Percentiles rank a stretch among this genome's conserved stretches.
Conservation (phyloP, 495 filamentous ascomycete species). For the Aspergillus homomorphus region DNA sequence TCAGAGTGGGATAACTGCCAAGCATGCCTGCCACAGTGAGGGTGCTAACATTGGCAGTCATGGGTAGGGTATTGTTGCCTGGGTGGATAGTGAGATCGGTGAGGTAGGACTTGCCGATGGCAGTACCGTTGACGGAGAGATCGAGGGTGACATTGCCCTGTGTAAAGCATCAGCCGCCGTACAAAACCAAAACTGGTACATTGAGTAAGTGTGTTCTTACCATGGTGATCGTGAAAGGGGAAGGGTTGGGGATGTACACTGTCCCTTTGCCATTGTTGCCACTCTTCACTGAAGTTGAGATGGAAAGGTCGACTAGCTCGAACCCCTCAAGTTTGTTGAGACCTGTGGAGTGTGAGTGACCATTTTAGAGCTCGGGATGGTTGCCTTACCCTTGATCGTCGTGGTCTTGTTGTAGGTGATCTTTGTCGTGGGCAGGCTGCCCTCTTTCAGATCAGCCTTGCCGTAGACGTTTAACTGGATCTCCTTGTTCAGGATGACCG, state of each 20-base stretch:
- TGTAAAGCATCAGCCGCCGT: conserved; percentile 13
- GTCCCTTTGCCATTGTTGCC: conserved; percentile 63
- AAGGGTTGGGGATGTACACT: conserved; percentile 67
- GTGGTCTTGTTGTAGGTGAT: conserved; percentile 57
- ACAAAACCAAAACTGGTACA: conserved; percentile 1
- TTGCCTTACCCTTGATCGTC: conserved; percentile 51
- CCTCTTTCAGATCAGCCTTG: conserved; percentile 50
- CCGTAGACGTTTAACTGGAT: conserved; percentile 58
- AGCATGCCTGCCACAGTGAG: conserved; percentile 42
- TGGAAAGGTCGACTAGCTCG: conserved; percentile 47
- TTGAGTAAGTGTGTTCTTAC: conserved; percentile 34
- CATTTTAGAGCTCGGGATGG: neutral
- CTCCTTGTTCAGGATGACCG: conserved; percentile 54
- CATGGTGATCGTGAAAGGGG: conserved; percentile 60
- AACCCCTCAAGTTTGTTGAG: conserved; percentile 61
- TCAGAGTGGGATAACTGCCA: conserved; percentile 48
- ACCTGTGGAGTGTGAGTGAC: conserved; percentile 31
- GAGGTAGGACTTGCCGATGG: conserved; percentile 55
- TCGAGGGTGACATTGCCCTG: conserved; percentile 66
- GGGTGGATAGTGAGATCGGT: conserved; percentile 57
- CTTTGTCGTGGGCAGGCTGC: conserved; percentile 43
- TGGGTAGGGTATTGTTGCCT: conserved; percentile 55
- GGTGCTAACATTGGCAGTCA: conserved; percentile 54
- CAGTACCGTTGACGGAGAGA: conserved; percentile 49
- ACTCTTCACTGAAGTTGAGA: conserved; percentile 32